A percentile compares a stretch with the other conserved stretches of the same genome.
Conservation (phyloP, 108 stramenopile species). For the Fragilaria crotonensis region DNA sequence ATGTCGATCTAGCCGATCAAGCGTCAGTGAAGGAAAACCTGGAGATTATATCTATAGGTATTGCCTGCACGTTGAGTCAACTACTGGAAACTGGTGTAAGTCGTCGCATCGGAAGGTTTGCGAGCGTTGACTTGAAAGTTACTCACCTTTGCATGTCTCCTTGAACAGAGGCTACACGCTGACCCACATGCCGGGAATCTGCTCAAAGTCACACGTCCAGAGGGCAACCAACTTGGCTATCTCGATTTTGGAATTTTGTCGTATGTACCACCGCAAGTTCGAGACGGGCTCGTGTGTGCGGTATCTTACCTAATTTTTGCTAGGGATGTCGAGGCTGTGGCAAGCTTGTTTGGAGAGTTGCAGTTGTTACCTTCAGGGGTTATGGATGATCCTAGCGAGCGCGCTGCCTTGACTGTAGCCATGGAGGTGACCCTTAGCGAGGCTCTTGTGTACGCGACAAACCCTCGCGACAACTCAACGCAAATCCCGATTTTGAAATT, state of each 20-base stretch:
- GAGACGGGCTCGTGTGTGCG: conserved; percentile 72
- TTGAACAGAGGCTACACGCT: conserved; percentile 46
- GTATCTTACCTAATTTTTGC: conserved; percentile 65
- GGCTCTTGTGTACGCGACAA: conserved; percentile 29
- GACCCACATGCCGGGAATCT: conserved; percentile 77
- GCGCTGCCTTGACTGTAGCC: conserved; percentile 34
- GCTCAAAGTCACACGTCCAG: conserved; percentile 24
- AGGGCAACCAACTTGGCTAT: conserved; percentile 41
- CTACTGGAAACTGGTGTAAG: conserved; percentile 63
- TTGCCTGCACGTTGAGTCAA: conserved; percentile 67
- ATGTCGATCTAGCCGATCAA: conserved; percentile 20
- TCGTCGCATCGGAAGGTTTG: too few species aligned
- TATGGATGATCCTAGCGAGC: conserved; percentile 39
- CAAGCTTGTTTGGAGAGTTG: conserved; percentile 65
- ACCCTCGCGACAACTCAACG: conserved; percentile 9
- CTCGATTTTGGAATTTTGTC: conserved; percentile 69
- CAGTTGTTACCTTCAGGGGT: conserved; percentile 51
- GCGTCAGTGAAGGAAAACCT: conserved; percentile 38
- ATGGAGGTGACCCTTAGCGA: conserved; percentile 37
- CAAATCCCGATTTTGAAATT: conserved; percentile 57
- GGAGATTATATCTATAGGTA: conserved; percentile 51
- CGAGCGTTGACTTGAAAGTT: too few species aligned
- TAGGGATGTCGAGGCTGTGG: conserved; percentile 54
- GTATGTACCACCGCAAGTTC: conserved; percentile 47
- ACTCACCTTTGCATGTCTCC: conserved; percentile 2